Base-by-base conservation (phyloP, 192 early-diverging fungal genomes). In the Backusella luteola region DNA sequence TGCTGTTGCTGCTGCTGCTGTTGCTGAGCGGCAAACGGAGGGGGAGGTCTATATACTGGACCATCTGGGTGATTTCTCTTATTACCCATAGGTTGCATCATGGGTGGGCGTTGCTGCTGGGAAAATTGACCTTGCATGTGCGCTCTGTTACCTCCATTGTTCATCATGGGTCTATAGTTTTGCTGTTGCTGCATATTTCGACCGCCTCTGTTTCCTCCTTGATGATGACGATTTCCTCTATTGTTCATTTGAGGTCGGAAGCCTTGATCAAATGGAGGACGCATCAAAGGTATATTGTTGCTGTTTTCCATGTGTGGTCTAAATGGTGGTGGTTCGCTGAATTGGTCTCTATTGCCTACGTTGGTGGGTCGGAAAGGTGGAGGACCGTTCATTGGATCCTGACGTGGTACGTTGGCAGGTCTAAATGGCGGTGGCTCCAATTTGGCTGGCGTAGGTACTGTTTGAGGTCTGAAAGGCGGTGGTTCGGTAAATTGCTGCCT, bases 381-480 rank as follows among this genome's bases (percentile, higher is more conserved):
- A 6, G 76, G 77, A 29, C 77, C 76, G 11, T 29, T 63, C 14
- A 44, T 68, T 34, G 56, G 41, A 14, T 42, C 34, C 39, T 73
- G 53, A 21, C 38, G 35, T 36, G 67, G 71, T 38, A 63, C 66
- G 21, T 71, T 75, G 23, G 34, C 49, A 15, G 82, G 82, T 12
- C 82, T 70, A 71, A 83, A 83, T 21, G 82, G 82, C 23, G 82
- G 82, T 6, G 79, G 76, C 23, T 84, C 78, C 67, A 73, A 49
- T n/a, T 53, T 41, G 21, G 15, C 32, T 26, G 69, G 42, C 21
- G 36, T 32, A n/a, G 71, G 29, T 19, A 53, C 35, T 36, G 52
- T 67, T 36, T 77, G 76, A 36, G 80, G 80, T 42, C 80, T 63
- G 49, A 81, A 81, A 2, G 80, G 80, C 3, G 80, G 80, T 29